Evolutionary conservation across 345 rosid genomes (phyloP).

Genomic region (Melastoma malabathricum): DNA sequence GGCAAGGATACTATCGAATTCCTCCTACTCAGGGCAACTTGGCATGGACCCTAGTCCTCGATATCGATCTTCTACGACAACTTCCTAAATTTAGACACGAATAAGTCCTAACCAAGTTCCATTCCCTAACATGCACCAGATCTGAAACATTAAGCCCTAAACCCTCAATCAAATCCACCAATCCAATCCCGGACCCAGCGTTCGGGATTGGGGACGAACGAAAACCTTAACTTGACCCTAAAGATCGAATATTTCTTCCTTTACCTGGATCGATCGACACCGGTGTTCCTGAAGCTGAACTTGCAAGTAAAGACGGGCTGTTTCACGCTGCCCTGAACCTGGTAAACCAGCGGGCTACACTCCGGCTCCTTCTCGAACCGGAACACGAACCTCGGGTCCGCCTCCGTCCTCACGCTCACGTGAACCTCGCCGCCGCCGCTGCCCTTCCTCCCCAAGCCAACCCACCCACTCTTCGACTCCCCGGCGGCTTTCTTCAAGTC

Average conservation of each 20-base stretch:
- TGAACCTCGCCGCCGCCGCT: slow-evolving; percentile 35
- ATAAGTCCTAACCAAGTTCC: too few relatives aligned
- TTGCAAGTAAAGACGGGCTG: slow-evolving; percentile 97
- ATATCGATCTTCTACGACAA: too few relatives aligned
- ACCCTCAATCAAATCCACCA: background rate
- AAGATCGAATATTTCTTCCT: slow-evolving; percentile 4
- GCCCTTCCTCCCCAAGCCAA: slow-evolving; percentile 34
- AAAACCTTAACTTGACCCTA: too few relatives aligned
- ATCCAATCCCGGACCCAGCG: background rate
- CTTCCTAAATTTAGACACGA: background rate
- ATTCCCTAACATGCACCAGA: too few relatives aligned
- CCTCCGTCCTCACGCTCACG: slow-evolving; percentile 46
- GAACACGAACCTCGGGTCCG: slow-evolving; percentile 85
- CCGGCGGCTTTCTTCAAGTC: slow-evolving; percentile 52
- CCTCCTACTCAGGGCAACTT: too few relatives aligned
- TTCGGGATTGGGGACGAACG: too few relatives aligned
- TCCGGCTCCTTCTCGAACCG: slow-evolving; percentile 85
- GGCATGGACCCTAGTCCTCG: too few relatives aligned
- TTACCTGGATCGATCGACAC: slow-evolving; percentile 51
- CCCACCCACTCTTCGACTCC: slow-evolving; percentile 62
- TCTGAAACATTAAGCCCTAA: too few relatives aligned
- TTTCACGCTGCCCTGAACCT: slow-evolving; percentile 67
- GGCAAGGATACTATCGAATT: background rate
- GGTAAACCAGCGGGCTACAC: slow-evolving; percentile 93
- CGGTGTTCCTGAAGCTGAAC: slow-evolving; percentile 48